Percentiles rank a stretch among this genome's conserved stretches.
Conservation (phyloP, 768 basidiomycete genomes). For the Sarcodon aspratus region DNA sequence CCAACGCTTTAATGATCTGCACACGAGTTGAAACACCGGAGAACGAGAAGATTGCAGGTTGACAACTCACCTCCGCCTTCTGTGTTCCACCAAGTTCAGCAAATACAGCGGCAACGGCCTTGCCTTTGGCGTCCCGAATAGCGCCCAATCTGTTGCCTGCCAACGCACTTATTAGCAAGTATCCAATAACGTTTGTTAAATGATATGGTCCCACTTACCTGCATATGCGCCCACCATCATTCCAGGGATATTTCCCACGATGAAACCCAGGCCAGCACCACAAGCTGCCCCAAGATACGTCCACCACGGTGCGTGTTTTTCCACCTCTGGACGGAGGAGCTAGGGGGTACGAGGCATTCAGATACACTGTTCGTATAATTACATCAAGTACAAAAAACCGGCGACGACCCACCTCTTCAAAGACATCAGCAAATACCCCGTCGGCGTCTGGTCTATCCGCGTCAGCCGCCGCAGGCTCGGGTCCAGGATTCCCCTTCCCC, state of each 20-base stretch:
- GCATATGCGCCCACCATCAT: slow-evolving; percentile 78
- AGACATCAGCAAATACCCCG: slow-evolving; percentile 78
- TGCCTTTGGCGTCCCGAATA: slow-evolving; percentile 88
- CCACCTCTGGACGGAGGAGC: slow-evolving; percentile 76
- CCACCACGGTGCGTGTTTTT: slow-evolving; percentile 64
- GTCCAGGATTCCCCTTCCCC: slow-evolving; percentile 23
- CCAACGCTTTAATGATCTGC: neutral
- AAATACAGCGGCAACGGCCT: slow-evolving; percentile 87
- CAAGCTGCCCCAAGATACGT: slow-evolving; percentile 57
- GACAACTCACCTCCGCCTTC: slow-evolving; percentile 71
- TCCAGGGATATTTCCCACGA: slow-evolving; percentile 74
- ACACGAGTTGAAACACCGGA: neutral
- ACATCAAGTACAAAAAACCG: neutral
- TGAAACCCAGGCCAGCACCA: slow-evolving; percentile 43
- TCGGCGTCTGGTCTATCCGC: slow-evolving; percentile 61
- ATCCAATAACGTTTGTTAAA: too few species aligned
- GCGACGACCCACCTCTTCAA: slow-evolving; percentile 61
- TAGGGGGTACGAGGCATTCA: slow-evolving; percentile 13
- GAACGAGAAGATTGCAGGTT: neutral
- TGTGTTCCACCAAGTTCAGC: slow-evolving; percentile 59
- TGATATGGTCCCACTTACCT: too few species aligned
- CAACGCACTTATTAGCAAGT: too few species aligned
- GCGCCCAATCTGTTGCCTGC: slow-evolving; percentile 81
- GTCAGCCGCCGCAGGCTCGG: slow-evolving; percentile 9
- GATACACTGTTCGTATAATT: neutral